A percentile compares a stretch with the other conserved stretches of the same genome.
These are phyloP conservation scores for Fusarium coicis DNA, from an alignment of 2,329 filamentous ascomycete species.

Conservation along the genomic window DNA sequence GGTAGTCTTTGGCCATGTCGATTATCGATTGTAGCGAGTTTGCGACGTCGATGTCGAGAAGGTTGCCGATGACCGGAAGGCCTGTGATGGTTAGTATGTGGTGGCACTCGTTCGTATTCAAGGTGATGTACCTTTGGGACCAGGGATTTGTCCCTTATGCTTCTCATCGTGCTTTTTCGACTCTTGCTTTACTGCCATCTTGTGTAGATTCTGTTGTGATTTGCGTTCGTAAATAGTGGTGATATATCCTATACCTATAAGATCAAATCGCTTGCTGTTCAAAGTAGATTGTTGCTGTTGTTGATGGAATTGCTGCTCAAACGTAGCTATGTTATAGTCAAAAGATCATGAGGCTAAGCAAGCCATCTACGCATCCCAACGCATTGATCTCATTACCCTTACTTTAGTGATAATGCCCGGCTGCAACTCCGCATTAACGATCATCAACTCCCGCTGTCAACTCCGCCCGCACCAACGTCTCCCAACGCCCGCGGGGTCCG, in stretches of 20 bases:
- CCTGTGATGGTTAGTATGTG: neutral
- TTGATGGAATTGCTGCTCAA: neutral
- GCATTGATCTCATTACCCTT: neutral
- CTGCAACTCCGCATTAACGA: neutral
- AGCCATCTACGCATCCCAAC: neutral
- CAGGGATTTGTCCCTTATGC: neutral
- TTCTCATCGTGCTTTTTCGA: neutral
- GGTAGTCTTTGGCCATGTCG: neutral
- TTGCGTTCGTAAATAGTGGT: accelerated
- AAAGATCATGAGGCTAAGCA: neutral
- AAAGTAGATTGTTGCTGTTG: neutral
- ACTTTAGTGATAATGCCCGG: neutral
- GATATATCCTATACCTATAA: neutral
- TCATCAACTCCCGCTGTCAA: neutral
- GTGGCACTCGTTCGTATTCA: accelerated
- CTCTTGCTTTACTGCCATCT: neutral
- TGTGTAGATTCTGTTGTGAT: neutral
- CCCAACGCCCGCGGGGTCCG: neutral
- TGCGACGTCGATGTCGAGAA: neutral
- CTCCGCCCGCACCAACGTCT: neutral
- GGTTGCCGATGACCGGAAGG: neutral
- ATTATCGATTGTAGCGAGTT: neutral
- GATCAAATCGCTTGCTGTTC: neutral
- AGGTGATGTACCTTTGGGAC: neutral
- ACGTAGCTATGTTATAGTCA: neutral